Evolutionary conservation across 371 early-diverging fungal genomes (phyloP).

Genomic region (Haplosporangium sp.): DNA sequence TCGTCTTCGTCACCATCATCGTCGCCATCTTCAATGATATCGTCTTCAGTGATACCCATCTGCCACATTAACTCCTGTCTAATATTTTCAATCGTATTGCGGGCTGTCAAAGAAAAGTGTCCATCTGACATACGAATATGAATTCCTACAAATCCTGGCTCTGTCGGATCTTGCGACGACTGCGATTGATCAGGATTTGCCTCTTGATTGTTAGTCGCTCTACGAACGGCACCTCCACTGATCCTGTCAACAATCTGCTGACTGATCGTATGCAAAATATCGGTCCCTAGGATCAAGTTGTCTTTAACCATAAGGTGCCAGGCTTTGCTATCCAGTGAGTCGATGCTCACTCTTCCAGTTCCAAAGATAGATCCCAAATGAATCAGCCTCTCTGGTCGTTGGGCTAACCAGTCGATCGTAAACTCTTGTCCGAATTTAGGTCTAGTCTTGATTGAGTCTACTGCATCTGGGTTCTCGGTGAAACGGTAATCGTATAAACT

Average conservation of each 20-base stretch:
- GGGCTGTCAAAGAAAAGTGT: slow-evolving; percentile 47
- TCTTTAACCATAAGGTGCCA: slow-evolving; percentile 41
- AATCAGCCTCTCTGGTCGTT: slow-evolving; percentile 59
- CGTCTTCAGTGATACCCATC: slow-evolving; percentile 25
- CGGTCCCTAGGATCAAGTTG: slow-evolving; percentile 36
- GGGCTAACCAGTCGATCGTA: slow-evolving; percentile 57
- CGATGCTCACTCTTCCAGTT: slow-evolving; percentile 62
- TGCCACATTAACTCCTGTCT: slow-evolving; percentile 53
- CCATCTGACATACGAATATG: slow-evolving; percentile 56
- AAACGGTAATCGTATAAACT: slow-evolving; percentile 65
- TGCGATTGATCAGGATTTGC: neutral
- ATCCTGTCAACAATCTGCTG: slow-evolving; percentile 42
- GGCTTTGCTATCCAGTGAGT: slow-evolving; percentile 55
- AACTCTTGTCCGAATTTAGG: slow-evolving; percentile 59
- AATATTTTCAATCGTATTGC: slow-evolving; percentile 48
- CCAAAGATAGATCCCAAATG: slow-evolving; percentile 74
- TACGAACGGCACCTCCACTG: slow-evolving; percentile 2
- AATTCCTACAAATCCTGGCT: slow-evolving; percentile 46
- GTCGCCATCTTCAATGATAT: neutral
- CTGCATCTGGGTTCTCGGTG: slow-evolving; percentile 53
- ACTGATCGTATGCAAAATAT: slow-evolving; percentile 43
- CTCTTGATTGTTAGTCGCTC: neutral
- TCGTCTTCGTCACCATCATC: neutral
- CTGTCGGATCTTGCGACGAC: slow-evolving; percentile 13
- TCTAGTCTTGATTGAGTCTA: slow-evolving; percentile 28